Conservation (phyloP, 1,284 basidiomycete genomes). For the Malassezia sympodialis region DNA sequence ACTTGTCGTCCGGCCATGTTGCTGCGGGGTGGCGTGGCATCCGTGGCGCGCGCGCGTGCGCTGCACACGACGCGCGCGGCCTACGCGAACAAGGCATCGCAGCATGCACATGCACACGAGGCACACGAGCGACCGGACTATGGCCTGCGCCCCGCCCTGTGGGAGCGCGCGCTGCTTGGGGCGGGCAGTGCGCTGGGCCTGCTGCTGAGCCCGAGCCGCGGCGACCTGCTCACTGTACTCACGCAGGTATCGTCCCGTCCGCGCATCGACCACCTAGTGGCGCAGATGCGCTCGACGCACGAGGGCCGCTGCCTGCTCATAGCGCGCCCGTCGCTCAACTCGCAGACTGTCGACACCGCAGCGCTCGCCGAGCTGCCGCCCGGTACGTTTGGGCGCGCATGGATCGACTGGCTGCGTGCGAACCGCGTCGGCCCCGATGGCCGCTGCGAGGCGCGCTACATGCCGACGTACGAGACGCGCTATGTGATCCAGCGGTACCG, state of each 20-base stretch:
- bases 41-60: neutral
- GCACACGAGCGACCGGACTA: conserved; percentile 13
- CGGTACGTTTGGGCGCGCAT: conserved; percentile 75
- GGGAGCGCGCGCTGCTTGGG: conserved; percentile 58
- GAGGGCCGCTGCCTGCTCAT: conserved; percentile 59
- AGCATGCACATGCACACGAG: neutral
- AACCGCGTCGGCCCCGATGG: conserved; percentile 93
- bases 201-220: conserved; percentile 69
- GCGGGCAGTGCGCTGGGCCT: conserved; percentile 76
- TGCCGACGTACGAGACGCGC: conserved; percentile 61
- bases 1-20: neutral
- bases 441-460: conserved; percentile 61
- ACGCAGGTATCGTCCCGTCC: conserved; percentile 48
- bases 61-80: neutral
- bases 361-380: conserved; percentile 60
- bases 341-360: conserved; percentile 65
- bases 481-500: conserved; percentile 95
- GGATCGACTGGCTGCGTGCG: conserved; percentile 78
- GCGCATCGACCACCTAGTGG: conserved; percentile 67
- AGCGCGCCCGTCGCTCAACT: conserved; percentile 71
- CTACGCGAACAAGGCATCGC: neutral
- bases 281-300: conserved; percentile 65
- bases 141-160: conserved; percentile 5
- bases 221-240: conserved; percentile 45
- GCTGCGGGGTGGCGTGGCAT: neutral